Percentiles rank a stretch among this genome's conserved stretches.
These are phyloP conservation scores for Nadsonia commutata DNA, from an alignment of 1,139 yeast genomes.

Conservation along the genomic window DNA sequence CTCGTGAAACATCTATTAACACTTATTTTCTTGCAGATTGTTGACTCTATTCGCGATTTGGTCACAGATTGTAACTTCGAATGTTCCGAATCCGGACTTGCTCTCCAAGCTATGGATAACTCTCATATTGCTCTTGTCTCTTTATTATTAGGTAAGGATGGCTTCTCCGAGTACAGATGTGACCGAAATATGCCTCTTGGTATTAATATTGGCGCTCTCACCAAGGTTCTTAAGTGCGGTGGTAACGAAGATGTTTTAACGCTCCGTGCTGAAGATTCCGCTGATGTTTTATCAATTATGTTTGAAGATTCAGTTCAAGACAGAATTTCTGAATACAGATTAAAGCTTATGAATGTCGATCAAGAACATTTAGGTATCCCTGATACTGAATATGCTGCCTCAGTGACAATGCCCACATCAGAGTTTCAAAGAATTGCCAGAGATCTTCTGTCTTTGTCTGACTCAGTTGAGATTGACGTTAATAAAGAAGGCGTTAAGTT, in stretches of 20 bases:
- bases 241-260: conserved; percentile 81
- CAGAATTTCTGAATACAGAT: conserved; percentile 79
- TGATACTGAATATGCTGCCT: conserved; percentile 82
- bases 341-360: conserved; percentile 92
- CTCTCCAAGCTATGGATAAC: conserved; percentile 95
- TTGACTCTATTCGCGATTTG: conserved; percentile 86
- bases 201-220: conserved; percentile 69
- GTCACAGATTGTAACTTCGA: conserved; percentile 92
- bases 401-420: conserved; percentile 70
- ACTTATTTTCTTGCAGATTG: conserved; percentile 29
- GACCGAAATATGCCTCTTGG: conserved; percentile 91
- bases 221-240: conserved; percentile 84
- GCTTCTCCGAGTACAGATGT: conserved; percentile 89
- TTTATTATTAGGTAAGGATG: conserved; percentile 72
- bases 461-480: conserved; percentile 71
- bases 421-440: conserved; percentile 86
- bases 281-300: conserved; percentile 65
- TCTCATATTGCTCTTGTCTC: conserved; percentile 91
- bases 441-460: conserved; percentile 75
- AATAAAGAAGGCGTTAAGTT: conserved; percentile 89
- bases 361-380: conserved; percentile 90
- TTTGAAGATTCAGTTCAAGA: conserved; percentile 88
- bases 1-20: no score
- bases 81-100: conserved; percentile 87
- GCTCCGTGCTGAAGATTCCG: conserved; percentile 80